Conservation (phyloP, 1,139 yeast genomes). For the Pichia kudriavzevii region DNA sequence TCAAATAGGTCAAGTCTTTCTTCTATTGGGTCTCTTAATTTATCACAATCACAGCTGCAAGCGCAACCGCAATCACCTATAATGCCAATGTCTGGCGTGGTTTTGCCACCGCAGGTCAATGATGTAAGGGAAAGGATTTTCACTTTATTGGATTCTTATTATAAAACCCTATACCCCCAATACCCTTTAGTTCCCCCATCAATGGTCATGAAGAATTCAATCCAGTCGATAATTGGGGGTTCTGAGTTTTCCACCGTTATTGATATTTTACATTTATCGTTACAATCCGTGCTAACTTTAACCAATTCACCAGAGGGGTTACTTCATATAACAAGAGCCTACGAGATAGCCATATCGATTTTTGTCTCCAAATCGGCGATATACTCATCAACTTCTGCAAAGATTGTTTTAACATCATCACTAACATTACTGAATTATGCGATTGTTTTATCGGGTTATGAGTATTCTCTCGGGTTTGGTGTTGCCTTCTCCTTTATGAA, state of each 20-base stretch:
- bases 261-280: conserved; percentile 44
- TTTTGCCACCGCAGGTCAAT: not conserved
- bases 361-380: conserved; percentile 37
- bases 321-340: conserved; percentile 29
- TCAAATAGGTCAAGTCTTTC: conserved; percentile 8
- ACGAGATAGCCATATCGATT: conserved; percentile 36
- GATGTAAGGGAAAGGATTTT: conserved; percentile 2
- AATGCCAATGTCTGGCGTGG: not conserved
- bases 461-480: conserved; percentile 48
- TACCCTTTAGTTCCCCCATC: conserved; percentile 51
- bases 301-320: conserved; percentile 18
- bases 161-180: conserved; percentile 43
- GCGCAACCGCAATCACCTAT: not conserved
- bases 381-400: conserved; percentile 28
- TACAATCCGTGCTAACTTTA: conserved; percentile 40
- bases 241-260: conserved; percentile 37
- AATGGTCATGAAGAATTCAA: conserved; percentile 7
- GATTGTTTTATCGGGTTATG: conserved; percentile 49
- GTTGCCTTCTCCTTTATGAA: conserved; percentile 49
- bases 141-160: conserved; percentile 33
- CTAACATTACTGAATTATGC: conserved; percentile 49
- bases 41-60: not conserved
- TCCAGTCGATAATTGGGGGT: conserved; percentile 26
- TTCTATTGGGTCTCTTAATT: conserved; percentile 2
- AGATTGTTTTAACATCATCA: conserved; percentile 37